Conservation (phyloP, 208 protist genomes). For the Wallacemonas rigidus region DNA sequence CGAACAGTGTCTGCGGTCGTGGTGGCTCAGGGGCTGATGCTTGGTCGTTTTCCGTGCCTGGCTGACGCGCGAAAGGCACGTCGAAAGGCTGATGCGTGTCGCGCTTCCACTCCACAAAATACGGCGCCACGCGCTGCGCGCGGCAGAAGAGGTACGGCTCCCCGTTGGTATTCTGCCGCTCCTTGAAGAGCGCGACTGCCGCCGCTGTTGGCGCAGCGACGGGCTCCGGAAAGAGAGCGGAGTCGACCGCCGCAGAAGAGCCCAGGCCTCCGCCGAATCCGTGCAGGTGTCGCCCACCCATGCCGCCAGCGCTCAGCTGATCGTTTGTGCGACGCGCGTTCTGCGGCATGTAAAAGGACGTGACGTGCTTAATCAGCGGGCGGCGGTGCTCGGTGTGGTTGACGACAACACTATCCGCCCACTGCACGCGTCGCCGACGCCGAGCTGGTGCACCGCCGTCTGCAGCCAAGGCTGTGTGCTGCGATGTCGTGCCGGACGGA, state of each 20-base stretch:
- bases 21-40: neutral
- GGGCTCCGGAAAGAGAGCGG: conserved; percentile 24
- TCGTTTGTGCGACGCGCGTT: conserved; percentile 18
- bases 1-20: conserved; percentile 41
- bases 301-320: neutral
- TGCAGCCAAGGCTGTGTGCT: neutral
- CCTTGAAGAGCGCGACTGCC: conserved; percentile 40
- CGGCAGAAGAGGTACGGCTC: conserved; percentile 58
- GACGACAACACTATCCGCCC: conserved; percentile 46
- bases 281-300: neutral
- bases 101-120: conserved; percentile 59
- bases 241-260: conserved; percentile 6
- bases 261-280: neutral
- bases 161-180: conserved; percentile 53
- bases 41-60: neutral
- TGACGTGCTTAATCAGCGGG: conserved; percentile 55
- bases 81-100: neutral
- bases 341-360: conserved; percentile 59
- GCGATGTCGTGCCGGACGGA: neutral
- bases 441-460: conserved; percentile 4
- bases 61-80: conserved; percentile 34
- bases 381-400: neutral
- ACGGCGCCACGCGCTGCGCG: conserved; percentile 45
- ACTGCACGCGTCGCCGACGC: conserved; percentile 47
- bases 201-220: conserved; percentile 27